Conservation (phyloP, 306 rosid species). For the Ormosia emarginata region DNA sequence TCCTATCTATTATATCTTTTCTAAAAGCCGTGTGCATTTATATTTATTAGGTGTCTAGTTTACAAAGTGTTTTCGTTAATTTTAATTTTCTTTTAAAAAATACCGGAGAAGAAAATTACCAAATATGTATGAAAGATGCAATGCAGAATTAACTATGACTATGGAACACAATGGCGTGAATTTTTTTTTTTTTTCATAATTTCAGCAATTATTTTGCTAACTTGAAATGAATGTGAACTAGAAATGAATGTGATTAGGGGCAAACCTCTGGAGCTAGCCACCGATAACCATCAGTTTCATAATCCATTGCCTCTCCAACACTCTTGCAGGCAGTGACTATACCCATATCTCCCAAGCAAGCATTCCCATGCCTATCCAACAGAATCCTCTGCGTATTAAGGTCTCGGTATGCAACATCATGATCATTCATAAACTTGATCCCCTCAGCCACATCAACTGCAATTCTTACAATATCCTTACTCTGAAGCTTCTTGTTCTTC, state of each 20-base stretch:
- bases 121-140: neutral
- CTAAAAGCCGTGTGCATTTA: neutral
- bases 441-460: conserved; percentile 79
- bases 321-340: conserved; percentile 73
- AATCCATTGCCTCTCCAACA: conserved; percentile 74
- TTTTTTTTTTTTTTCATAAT: neutral
- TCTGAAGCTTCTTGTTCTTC: conserved; percentile 67
- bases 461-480: conserved; percentile 64
- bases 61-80: neutral
- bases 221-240: conserved; percentile 15
- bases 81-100: neutral
- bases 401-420: conserved; percentile 68
- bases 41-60: neutral
- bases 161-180: neutral
- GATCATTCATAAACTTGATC: conserved; percentile 79
- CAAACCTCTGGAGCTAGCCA: conserved; percentile 96
- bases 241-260: conserved; percentile 20
- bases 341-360: conserved; percentile 85
- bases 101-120: neutral
- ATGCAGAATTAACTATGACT: neutral
- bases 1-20: neutral
- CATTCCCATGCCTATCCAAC: conserved; percentile 73
- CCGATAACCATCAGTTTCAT: conserved; percentile 86
- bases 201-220: conserved; percentile 12
- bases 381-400: conserved; percentile 76